A percentile compares a stretch with the other conserved stretches of the same genome.
Conservation (phyloP, 768 basidiomycete species). For the Hebeloma cylindrosporum region DNA sequence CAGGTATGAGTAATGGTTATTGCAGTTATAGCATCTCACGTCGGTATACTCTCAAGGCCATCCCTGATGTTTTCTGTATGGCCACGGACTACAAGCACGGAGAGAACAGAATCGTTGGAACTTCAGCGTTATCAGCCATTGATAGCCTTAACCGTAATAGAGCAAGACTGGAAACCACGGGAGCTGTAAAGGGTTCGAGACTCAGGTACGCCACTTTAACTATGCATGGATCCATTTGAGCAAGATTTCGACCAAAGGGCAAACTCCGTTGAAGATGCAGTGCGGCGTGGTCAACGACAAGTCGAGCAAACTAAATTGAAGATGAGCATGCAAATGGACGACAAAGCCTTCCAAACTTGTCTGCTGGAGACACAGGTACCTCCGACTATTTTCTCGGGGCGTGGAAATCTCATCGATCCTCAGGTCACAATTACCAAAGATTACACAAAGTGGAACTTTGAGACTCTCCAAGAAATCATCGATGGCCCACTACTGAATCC, state of each 20-base stretch:
- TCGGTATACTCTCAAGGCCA: constrained; percentile 60
- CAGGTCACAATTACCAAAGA: constrained; percentile 87
- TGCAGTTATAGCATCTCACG: not conserved
- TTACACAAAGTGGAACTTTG: constrained; percentile 90
- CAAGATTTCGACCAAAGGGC: constrained; percentile 43
- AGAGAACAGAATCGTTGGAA: constrained; percentile 79
- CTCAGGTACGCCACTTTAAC: constrained; percentile 50
- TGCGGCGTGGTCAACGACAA: constrained; percentile 85
- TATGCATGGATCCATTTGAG: not conserved
- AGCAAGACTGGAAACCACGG: constrained; percentile 60
- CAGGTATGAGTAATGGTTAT: constrained; percentile 50
- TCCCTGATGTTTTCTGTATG: constrained; percentile 82
- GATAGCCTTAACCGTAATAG: constrained; percentile 94
- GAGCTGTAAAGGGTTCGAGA: constrained; percentile 51
- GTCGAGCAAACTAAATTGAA: constrained; percentile 90
- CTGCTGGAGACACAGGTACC: constrained; percentile 84
- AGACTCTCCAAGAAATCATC: constrained; percentile 81
- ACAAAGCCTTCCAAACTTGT: constrained; percentile 81
- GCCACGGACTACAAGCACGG: constrained; percentile 80
- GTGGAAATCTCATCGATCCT: not conserved
- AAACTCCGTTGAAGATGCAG: constrained; percentile 81
- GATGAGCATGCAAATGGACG: constrained; percentile 93
- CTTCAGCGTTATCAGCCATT: constrained; percentile 81
- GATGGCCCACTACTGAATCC: constrained; percentile 92
- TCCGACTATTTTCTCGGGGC: not conserved